Evolutionary conservation across 352 stramenopile genomes (phyloP), one percentile per base, ranked within the genome.

Genomic region (Phytopythium kandeliae): DNA sequence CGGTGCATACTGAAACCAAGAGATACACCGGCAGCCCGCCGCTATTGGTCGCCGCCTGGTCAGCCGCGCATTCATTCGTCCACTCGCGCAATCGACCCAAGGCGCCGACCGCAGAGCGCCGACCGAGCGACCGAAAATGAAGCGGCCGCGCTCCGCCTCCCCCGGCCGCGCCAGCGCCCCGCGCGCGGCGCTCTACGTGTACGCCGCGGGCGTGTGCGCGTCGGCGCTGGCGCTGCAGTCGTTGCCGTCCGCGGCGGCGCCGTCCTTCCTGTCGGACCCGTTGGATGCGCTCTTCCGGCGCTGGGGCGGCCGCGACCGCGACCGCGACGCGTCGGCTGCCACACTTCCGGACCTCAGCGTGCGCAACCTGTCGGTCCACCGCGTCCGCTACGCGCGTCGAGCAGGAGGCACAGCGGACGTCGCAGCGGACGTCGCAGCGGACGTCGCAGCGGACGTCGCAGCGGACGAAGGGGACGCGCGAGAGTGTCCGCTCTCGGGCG

Each of bases 341-440:
- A 26, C 55, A n/a, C 46, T 44, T n/a, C 24, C 42, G 4, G 74
- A 86, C 44, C 54, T 89, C n/a, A 51, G 46, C 37, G 45, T 89
- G 26, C 57, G 44, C 51, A 86, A 86, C 54, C 45, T 89, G 38
- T 86, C 74, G 7, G 71, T 83, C 21, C 73, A 86, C 35, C 73
- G 73, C 47, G 62, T 86, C 13, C 71, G 71, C 13, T 86, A 86
- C 54, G n/a, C n/a, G n/a, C n/a, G n/a, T n/a, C 24, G 35, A 58
- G 26, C 1, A 55, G 17, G 16, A 51, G 34, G n/a, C n/a, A n/a
- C n/a, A n/a, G n/a, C n/a, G n/a, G n/a, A n/a, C n/a, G n/a, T n/a
- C n/a, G n/a, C n/a, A n/a, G n/a, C n/a, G n/a, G n/a, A n/a, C n/a
- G n/a, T n/a, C n/a, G n/a, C n/a, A n/a, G n/a, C n/a, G n/a, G n/a